Conservation (phyloP, 768 basidiomycete species). For the Amanita fuliginea region DNA sequence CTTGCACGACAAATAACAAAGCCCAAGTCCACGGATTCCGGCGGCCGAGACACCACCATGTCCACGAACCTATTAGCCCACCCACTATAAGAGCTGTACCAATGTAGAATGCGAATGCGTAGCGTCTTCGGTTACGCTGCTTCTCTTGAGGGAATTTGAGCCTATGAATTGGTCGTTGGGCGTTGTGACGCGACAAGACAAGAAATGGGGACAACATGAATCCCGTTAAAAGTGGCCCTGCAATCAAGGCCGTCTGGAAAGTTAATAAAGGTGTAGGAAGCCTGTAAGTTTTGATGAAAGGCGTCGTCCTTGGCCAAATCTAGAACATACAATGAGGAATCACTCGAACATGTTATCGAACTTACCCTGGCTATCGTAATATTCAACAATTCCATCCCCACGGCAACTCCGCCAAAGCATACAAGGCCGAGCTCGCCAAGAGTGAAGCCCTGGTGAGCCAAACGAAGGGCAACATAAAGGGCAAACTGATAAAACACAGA, state of each 20-base stretch:
- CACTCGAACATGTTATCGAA: slow-evolving; percentile 2
- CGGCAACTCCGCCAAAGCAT: slow-evolving; percentile 75
- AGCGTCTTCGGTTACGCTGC: slow-evolving; percentile 64
- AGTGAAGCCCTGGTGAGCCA: slow-evolving; percentile 92
- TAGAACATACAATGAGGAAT: slow-evolving; percentile 15
- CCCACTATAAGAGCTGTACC: slow-evolving; percentile 70
- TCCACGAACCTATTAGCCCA: slow-evolving; percentile 85
- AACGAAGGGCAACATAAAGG: slow-evolving; percentile 77
- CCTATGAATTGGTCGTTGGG: slow-evolving; percentile 74
- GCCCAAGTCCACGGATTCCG: slow-evolving; percentile 87
- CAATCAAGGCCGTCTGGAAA: slow-evolving; percentile 88
- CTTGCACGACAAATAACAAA: slow-evolving; percentile 67
- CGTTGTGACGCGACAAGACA: slow-evolving; percentile 83
- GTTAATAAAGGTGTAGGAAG: slow-evolving; percentile 85
- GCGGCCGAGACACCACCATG: slow-evolving; percentile 71
- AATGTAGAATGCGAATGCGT: slow-evolving; percentile 77
- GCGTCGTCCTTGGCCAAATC: slow-evolving; percentile 74
- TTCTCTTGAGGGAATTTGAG: slow-evolving; percentile 70
- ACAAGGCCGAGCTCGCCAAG: slow-evolving; percentile 89
- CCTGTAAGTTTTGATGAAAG: slow-evolving; percentile 85
- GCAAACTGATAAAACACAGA: slow-evolving; percentile 87
- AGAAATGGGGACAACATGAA: slow-evolving; percentile 92
- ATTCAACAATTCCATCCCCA: slow-evolving; percentile 81
- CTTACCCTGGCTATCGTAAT: slow-evolving; percentile 74
- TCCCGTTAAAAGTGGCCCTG: slow-evolving; percentile 86